Evolutionary conservation across 371 early-diverging fungal genomes (phyloP), one percentile per base, ranked within the genome.

Genomic region (Mycotypha africana): DNA sequence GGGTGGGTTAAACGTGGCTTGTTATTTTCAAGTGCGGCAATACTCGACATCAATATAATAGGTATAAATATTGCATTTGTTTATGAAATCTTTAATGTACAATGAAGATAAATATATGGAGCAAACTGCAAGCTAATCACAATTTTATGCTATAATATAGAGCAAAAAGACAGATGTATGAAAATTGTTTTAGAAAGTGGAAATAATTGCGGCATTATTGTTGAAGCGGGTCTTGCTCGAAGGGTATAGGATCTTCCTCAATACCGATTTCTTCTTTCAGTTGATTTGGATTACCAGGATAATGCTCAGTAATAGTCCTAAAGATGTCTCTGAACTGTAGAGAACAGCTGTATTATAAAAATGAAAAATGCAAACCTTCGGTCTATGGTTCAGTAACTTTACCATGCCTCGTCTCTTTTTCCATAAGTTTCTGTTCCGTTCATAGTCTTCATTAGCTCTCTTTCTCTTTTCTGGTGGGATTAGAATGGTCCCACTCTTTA

Each of bases 211-310:
- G 30, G 12, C 12, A 28, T 28, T 8, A 28, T 8, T 28, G 30
- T n/a, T n/a, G n/a, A n/a, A 53, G 36, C 24, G 47, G 53, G 37
- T 53, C 47, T 28, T 56, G 38, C n/a, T 56, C 57, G 16, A 42
- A 47, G 4, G 57, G 38, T 24, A 56, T 30, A 14, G 41, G 41
- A 34, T 59, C 59, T 35, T 59, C 59, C 43, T 59, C 59, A 16
- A 59, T 50, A 10, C 59, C 59, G 25, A 59, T 45, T 4, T 37
- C 38, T 46, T 53, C 50, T 25, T 58, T 58, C 8, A 58, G 19
- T 16, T 48, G 46, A 0, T 19, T 36, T 21, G 49, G 46, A 2
- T 49, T 38, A 0, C 50, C 54, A 11, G 53, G 53, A 20, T 45
- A 30, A 42, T 59, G 49, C n/a, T 59, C 59, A 12, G 47, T 50